Percentiles rank a stretch among this genome's conserved stretches.
Evolutionary conservation across 2,329 filamentous ascomycete genomes (phyloP).

Genomic region (Curvularia lunata): DNA sequence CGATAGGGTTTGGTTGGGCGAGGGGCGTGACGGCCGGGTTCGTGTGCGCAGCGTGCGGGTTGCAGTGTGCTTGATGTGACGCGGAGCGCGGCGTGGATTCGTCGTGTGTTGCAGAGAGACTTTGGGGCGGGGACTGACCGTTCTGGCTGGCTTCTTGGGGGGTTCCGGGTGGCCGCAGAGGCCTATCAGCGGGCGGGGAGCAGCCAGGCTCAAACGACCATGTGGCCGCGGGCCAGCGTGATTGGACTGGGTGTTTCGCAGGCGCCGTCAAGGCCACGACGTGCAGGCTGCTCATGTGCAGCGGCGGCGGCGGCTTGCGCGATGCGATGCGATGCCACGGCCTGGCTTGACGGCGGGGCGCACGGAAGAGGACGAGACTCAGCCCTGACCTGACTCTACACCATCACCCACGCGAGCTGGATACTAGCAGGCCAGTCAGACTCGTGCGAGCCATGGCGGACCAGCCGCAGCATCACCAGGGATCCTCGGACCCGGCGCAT

Average conservation of each 20-base stretch:
- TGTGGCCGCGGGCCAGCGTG: constrained; percentile 22
- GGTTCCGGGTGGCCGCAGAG: constrained; percentile 1
- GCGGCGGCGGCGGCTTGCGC: constrained; percentile 25
- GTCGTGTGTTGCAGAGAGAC: constrained; percentile 34
- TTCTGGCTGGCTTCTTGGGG: constrained; percentile 11
- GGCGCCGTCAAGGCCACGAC: constrained; percentile 30
- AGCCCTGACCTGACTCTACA: background rate
- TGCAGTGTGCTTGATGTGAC: constrained; percentile 6
- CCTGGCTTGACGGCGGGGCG: constrained; percentile 15
- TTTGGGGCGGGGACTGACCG: constrained; percentile 20
- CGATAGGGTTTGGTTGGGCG: background rate
- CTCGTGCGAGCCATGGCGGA: background rate
- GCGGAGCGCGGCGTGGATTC: constrained; percentile 17
- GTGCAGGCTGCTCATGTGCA: constrained; percentile 28
- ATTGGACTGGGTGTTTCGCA: constrained; percentile 44
- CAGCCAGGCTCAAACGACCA: constrained; percentile 30
- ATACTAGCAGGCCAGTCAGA: background rate
- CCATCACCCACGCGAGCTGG: background rate
- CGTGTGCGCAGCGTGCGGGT: background rate
- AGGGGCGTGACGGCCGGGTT: constrained; percentile 8
- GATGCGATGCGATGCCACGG: constrained; percentile 33
- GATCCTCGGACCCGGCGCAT: constrained; percentile 3
- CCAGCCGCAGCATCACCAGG: constrained; percentile 9
- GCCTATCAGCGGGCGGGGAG: constrained; percentile 29
- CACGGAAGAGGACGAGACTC: constrained; percentile 15